A percentile compares a stretch with the other conserved stretches of the same genome.
Evolutionary conservation across 1,139 yeast species (phyloP).

Genomic region (Protomyces inouyei): DNA sequence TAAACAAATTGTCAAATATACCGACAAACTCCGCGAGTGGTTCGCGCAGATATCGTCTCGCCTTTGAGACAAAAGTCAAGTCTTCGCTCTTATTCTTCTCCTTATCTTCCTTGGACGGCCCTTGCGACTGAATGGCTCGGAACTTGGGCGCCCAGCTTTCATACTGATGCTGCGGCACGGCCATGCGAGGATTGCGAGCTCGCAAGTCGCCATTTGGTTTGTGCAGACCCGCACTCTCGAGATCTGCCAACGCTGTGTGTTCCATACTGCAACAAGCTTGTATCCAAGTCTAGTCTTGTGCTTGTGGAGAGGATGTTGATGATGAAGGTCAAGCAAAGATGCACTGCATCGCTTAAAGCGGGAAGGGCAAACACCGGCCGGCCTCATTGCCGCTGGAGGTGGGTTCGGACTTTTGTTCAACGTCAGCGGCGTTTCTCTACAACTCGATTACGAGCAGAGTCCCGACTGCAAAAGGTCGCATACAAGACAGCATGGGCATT

Average conservation of each 20-base stretch:
- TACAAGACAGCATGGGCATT: too few species aligned
- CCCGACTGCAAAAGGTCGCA: too few species aligned
- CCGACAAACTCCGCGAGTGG: slow-evolving; percentile 45
- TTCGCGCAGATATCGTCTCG: slow-evolving; percentile 35
- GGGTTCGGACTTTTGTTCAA: too few species aligned
- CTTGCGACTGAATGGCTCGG: slow-evolving; percentile 19
- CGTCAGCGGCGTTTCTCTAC: too few species aligned
- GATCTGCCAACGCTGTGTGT: neutral
- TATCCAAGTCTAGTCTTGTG: too few species aligned
- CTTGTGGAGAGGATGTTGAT: too few species aligned
- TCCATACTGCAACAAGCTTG: neutral
- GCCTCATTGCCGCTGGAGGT: too few species aligned
- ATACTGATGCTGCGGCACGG: slow-evolving; percentile 5
- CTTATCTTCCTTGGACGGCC: slow-evolving; percentile 14
- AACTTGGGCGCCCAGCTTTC: slow-evolving; percentile 18
- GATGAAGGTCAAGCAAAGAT: too few species aligned
- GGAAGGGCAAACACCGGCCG: too few species aligned
- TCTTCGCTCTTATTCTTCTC: slow-evolving; percentile 3
- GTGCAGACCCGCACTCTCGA: neutral
- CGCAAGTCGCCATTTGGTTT: neutral
- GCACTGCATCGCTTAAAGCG: too few species aligned
- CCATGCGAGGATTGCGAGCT: neutral
- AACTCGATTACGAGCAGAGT: too few species aligned
- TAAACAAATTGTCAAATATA: slow-evolving; percentile 4
- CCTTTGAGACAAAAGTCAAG: slow-evolving; percentile 13